Evolutionary conservation across 495 filamentous ascomycete species (phyloP), one percentile per base, ranked within the genome.

Genomic region (Aspergillus homomorphus): DNA sequence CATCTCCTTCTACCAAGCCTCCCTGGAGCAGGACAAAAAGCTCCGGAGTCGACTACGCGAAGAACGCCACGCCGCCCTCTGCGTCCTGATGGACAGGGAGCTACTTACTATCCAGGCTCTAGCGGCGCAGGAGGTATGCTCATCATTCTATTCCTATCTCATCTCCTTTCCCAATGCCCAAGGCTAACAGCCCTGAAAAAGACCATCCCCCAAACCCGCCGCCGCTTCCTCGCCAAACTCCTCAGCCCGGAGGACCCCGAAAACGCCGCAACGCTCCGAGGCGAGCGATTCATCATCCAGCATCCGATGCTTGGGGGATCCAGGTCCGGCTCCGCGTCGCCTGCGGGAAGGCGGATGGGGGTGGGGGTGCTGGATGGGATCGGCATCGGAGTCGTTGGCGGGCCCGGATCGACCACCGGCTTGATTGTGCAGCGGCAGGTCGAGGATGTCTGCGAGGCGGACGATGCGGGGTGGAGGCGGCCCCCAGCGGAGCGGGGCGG

Each of bases 121-220:
- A 0, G 69, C 69, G 20, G 63, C 69, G 0, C 63, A 67, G 15
- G 73, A 72, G 54, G 74, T 75, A 65, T 7, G 56, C 12, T 12
- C 33, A 6, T 2, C n/a, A n/a, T 57, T 19, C 44, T 20, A 16
- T 9, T 57, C 12, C 52, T 24, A 22, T 53, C 26, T 42, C 48
- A 53, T 21, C 24, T n/a, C 53, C 15, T 33, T 45, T 53, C 9
- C 45, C 21, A 15, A 21, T 53, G 3, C 48, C 45, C 18, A 53
- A 44, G 18, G 45, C 56, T 56, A 49, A 56, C 24, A 21, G 12
- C 52, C 52, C 19, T 56, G 16, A 24, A 56, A 50, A 52, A 62
- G 71, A 73, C 75, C 56, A 65, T 78, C 58, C 74, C 75, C 3
- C 71, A 75, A 69, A 68, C 73, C 26, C 71, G 73, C 45, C 71